Conservation (phyloP, 2,329 filamentous ascomycete species). For the Trichophyton schoenleinii region DNA sequence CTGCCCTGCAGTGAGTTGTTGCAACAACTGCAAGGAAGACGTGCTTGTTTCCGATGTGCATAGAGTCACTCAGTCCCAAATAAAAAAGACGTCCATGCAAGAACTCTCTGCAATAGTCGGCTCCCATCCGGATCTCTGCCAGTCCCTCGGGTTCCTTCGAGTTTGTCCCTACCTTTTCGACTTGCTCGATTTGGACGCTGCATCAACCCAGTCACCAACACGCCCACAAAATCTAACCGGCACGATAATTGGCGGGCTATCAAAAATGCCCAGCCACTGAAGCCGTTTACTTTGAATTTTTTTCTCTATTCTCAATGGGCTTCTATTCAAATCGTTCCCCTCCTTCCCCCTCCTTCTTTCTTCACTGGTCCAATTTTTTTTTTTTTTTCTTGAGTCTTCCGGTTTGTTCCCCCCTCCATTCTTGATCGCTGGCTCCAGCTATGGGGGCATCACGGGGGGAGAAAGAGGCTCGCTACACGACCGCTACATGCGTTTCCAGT, state of each 20-base stretch:
- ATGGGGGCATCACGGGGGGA: background rate
- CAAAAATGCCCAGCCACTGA: background rate
- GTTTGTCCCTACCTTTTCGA: background rate
- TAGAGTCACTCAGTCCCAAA: background rate
- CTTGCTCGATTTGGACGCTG: background rate
- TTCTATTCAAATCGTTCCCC: no score
- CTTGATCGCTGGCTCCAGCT: background rate
- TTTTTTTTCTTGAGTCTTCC: background rate
- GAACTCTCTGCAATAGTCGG: background rate
- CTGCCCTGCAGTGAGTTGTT: background rate
- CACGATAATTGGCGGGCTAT: background rate
- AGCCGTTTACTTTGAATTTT: background rate
- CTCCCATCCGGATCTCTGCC: background rate
- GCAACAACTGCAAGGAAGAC: background rate
- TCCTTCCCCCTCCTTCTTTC: background rate
- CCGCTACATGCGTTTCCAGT: background rate
- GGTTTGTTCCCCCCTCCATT: background rate
- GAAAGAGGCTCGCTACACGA: background rate
- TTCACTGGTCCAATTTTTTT: background rate
- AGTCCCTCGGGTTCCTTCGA: background rate
- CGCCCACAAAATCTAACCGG: background rate
- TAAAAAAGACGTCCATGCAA: background rate
- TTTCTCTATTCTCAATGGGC: background rate
- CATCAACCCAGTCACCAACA: constrained; percentile 1
- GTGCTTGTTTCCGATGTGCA: background rate